Percentiles rank a stretch among this genome's conserved stretches.
phyloP scores from a whole-genome alignment of 2,329 filamentous ascomycete species.

The Tolypocladium ophioglossoides region DNA sequence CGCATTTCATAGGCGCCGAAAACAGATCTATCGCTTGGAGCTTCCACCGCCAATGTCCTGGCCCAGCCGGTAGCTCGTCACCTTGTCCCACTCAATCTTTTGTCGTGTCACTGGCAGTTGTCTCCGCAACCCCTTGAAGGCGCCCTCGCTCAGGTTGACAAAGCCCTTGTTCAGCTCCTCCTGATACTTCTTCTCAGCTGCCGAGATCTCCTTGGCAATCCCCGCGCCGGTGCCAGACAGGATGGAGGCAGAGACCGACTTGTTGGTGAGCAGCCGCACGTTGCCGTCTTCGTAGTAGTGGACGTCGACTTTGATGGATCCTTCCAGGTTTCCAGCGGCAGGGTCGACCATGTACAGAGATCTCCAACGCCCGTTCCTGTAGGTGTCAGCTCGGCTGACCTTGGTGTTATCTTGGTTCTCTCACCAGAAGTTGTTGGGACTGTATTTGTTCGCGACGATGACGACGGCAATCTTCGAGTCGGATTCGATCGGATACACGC shows the following conservation, averaged over 20 bases:
- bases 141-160: slow-evolving; percentile 77
- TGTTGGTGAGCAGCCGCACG: slow-evolving; percentile 83
- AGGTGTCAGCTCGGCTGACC: background rate
- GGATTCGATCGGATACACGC: slow-evolving; percentile 70
- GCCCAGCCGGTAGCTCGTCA: slow-evolving; percentile 79
- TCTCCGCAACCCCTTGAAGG: slow-evolving; percentile 85
- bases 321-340: slow-evolving; percentile 56
- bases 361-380: slow-evolving; percentile 91
- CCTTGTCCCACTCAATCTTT: slow-evolving; percentile 99
- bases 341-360: slow-evolving; percentile 74
- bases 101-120: slow-evolving; percentile 94
- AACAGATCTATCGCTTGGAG: slow-evolving; percentile 32
- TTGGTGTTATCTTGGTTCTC: slow-evolving; percentile 2
- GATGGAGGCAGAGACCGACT: slow-evolving; percentile 55
- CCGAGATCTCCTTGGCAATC: slow-evolving; percentile 67
- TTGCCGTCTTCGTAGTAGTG: slow-evolving; percentile 99
- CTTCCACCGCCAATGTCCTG: slow-evolving; percentile 68
- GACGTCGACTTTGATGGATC: slow-evolving; percentile 83
- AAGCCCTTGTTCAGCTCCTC: slow-evolving; percentile 92
- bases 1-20: background rate
- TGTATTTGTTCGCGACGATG: slow-evolving; percentile 93
- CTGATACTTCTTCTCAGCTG: slow-evolving; percentile 83
- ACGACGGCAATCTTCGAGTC: slow-evolving; percentile 70
- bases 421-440: slow-evolving; percentile 94
- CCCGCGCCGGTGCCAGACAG: slow-evolving; percentile 53